Percentiles rank a stretch among this genome's conserved stretches.
phyloP scores from a whole-genome alignment of 192 early-diverging fungal species.

The Coemansia sp. region DNA sequence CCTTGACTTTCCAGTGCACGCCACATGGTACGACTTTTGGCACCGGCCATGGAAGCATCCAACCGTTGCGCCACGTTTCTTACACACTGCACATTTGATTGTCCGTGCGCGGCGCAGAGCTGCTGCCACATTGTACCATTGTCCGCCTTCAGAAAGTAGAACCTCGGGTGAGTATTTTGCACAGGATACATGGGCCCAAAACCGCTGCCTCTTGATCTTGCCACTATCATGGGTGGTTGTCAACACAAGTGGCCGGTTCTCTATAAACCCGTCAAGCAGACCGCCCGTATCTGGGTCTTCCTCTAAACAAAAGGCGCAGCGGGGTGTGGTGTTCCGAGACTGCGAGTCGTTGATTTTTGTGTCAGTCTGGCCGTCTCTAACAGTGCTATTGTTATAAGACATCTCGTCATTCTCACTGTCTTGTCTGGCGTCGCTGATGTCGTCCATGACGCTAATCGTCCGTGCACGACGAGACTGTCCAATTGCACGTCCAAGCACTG shows the following conservation, averaged over 20 bases:
- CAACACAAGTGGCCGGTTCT: slow-evolving; percentile 58
- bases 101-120: slow-evolving; percentile 73
- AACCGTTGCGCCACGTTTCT: slow-evolving; percentile 79
- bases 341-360: not conserved
- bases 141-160: slow-evolving; percentile 61
- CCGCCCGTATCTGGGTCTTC: slow-evolving; percentile 32
- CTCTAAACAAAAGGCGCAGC: slow-evolving; percentile 61
- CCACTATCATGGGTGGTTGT: slow-evolving; percentile 58
- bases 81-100: slow-evolving; percentile 75
- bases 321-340: slow-evolving; percentile 1
- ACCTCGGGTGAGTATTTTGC: slow-evolving; percentile 87
- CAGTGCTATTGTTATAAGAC: not conserved
- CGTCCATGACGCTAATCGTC: slow-evolving; percentile 16
- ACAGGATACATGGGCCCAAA: slow-evolving; percentile 88
- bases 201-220: slow-evolving; percentile 53
- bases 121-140: slow-evolving; percentile 84
- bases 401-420: not conserved
- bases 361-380: not conserved
- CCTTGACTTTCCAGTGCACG: slow-evolving; percentile 72
- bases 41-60: slow-evolving; percentile 89
- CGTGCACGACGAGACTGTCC: slow-evolving; percentile 13
- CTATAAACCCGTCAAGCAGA: slow-evolving; percentile 28
- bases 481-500: slow-evolving; percentile 17
- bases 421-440: not conserved
- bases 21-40: slow-evolving; percentile 77